These are phyloP conservation scores for Condylostoma magnum DNA, from an alignment of 169 alveolate species.

Conservation along the genomic window DNA sequence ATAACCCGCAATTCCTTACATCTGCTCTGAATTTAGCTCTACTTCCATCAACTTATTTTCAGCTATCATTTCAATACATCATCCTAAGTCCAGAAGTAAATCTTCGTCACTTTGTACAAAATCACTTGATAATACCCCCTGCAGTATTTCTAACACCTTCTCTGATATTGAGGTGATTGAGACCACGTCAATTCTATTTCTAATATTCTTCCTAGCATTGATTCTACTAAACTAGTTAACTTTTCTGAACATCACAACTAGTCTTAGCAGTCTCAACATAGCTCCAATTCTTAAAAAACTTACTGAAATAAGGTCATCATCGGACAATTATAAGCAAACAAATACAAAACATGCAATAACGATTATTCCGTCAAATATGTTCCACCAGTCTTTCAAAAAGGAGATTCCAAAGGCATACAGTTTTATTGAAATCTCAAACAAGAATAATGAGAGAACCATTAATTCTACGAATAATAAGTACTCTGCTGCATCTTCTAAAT, in stretches of 20 bases:
- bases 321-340: not conserved
- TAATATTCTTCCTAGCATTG: not conserved
- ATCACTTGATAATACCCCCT: not conserved
- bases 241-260: not conserved
- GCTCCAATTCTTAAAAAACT: not conserved
- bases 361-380: not conserved
- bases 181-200: not conserved
- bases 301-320: not conserved
- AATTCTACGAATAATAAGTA: too few relatives aligned
- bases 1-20: not conserved
- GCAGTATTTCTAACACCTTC: not conserved
- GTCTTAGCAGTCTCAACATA: not conserved
- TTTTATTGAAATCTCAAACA: not conserved
- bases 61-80: not conserved
- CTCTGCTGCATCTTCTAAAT: too few relatives aligned
- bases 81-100: not conserved
- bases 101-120: not conserved
- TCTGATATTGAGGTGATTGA: not conserved
- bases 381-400: not conserved
- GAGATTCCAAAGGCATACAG: not conserved
- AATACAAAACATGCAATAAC: not conserved
- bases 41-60: not conserved
- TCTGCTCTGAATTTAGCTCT: not conserved
- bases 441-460: not conserved
- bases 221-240: not conserved